A percentile compares a stretch with the other conserved stretches of the same genome.
These are phyloP conservation scores for Novymonas esmeraldas DNA, from an alignment of 208 protist species.

Conservation along the genomic window DNA sequence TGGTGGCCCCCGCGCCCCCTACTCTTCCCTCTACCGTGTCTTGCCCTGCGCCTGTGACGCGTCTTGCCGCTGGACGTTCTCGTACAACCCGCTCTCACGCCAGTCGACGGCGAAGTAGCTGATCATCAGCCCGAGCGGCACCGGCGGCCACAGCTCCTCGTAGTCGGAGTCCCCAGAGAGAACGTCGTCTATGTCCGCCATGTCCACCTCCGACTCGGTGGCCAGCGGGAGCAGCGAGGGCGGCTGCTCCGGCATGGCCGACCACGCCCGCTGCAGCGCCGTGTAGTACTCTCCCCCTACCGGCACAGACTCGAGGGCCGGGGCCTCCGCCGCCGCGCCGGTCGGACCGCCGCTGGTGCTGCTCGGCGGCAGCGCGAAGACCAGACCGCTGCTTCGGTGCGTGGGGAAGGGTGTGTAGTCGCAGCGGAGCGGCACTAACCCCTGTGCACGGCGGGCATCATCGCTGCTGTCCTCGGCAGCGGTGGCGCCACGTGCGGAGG, in stretches of 20 bases:
- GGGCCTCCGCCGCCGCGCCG: neutral
- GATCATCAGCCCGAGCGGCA: slow-evolving; percentile 71
- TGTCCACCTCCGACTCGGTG: slow-evolving; percentile 27
- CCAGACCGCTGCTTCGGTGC: slow-evolving; percentile 29
- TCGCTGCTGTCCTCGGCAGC: neutral
- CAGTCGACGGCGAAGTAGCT: slow-evolving; percentile 66
- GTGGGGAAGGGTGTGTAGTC: slow-evolving; percentile 32
- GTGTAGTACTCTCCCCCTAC: slow-evolving; percentile 31
- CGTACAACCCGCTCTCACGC: slow-evolving; percentile 68
- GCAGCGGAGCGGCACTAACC: slow-evolving; percentile 29
- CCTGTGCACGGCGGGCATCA: slow-evolving; percentile 14
- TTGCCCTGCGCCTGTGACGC: slow-evolving; percentile 10
- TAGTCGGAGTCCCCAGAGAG: slow-evolving; percentile 25
- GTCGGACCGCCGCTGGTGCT: neutral
- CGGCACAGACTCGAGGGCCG: slow-evolving; percentile 7
- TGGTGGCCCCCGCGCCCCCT: too few relatives aligned
- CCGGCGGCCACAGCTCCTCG: slow-evolving; percentile 49
- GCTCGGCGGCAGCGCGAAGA: slow-evolving; percentile 13
- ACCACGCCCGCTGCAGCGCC: slow-evolving; percentile 34
- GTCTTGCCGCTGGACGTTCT: slow-evolving; percentile 33
- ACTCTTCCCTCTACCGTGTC: neutral
- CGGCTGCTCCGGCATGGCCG: slow-evolving; percentile 19
- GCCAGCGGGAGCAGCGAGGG: slow-evolving; percentile 29
- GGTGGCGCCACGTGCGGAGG: too few relatives aligned
- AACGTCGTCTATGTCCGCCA: slow-evolving; percentile 29